A percentile compares a stretch with the other conserved stretches of the same genome.
These are phyloP conservation scores for Paecilomyces variotii DNA, from an alignment of 2,329 filamentous ascomycete species.

Conservation along the genomic window DNA sequence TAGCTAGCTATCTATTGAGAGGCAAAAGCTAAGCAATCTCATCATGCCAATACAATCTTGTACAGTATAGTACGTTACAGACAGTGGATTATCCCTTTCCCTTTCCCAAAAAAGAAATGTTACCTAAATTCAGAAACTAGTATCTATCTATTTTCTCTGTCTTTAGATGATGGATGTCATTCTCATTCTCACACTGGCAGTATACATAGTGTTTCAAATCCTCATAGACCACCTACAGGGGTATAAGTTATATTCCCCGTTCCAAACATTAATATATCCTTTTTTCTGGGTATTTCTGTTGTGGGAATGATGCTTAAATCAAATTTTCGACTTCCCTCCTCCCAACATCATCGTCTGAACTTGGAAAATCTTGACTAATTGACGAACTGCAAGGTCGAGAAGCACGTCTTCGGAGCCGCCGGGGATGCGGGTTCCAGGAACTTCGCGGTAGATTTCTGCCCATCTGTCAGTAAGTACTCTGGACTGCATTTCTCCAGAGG, in stretches of 20 bases:
- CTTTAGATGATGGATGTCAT: too few relatives aligned
- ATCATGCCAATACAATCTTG: background rate
- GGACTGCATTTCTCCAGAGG: constrained; percentile 18
- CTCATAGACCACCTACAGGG: background rate
- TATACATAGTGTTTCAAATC: too few relatives aligned
- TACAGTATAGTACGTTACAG: background rate
- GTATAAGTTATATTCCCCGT: background rate
- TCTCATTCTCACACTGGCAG: too few relatives aligned
- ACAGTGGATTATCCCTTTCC: too few relatives aligned
- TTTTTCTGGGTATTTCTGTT: background rate
- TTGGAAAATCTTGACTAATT: constrained; percentile 61
- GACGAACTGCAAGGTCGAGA: constrained; percentile 60
- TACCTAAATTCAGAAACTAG: too few relatives aligned
- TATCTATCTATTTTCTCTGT: too few relatives aligned
- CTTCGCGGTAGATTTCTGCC: constrained; percentile 55
- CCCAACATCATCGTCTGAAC: constrained; percentile 23
- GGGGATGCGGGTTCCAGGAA: constrained; percentile 54
- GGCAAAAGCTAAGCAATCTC: background rate
- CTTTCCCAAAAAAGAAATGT: too few relatives aligned
- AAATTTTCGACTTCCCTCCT: constrained; percentile 10
- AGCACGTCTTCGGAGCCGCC: constrained; percentile 68
- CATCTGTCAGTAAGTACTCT: constrained; percentile 9
- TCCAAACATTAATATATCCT: background rate
- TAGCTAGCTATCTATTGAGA: background rate
- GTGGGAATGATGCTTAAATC: background rate